Base-by-base conservation (phyloP, 345 rosid genomes). In the Eucalyptus cloeziana region DNA sequence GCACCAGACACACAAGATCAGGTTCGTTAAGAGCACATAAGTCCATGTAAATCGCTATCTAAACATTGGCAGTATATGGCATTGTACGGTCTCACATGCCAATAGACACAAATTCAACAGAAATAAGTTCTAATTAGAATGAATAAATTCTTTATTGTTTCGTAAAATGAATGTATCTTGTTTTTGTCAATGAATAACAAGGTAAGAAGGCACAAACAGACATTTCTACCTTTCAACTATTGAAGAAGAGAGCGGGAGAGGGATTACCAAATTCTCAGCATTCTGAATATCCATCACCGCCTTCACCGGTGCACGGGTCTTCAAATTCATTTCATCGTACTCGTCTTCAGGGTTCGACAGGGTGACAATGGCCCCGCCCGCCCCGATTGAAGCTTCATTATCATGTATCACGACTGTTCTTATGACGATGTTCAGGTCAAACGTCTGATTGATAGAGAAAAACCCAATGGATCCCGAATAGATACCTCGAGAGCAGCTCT, bases 391-490 rank as follows among this genome's bases (percentile, higher is more conserved):
- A 89, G 97, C 99, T 93, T 98, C 99, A 47, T 93, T 95, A 87
- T 95, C 95, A 60, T 97, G 98, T 90, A 98, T 92, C 56, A 97
- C 94, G 0, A 98, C 92, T 33, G 99, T 98, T 91, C 98, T 95
- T 92, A 96, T 98, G 88, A 98, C 99, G 6, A 98, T 96, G 90
- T 96, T 97, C 85, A 98, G 94, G 92, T 98, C 99, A 85, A 97
- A 98, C 22, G 98, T 94, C 88, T 93, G 95, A 85, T 96, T 96
- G 71, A 95, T 95, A 11, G 98, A 98, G 93, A 97, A 97, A 92
- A 93, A 98, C 60, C 98, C 99, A 16, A 98, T 94, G 60, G 99
- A 97, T 43, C 99, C 99, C 0, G 99, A 98, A 95, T 97, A 98
- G 85, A 98, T 94, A 7, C 98, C 97, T 22, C 99, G 95, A 37